phyloP scores from a whole-genome alignment of 1,139 yeast genomes.

The Pichia kudriavzevii region DNA sequence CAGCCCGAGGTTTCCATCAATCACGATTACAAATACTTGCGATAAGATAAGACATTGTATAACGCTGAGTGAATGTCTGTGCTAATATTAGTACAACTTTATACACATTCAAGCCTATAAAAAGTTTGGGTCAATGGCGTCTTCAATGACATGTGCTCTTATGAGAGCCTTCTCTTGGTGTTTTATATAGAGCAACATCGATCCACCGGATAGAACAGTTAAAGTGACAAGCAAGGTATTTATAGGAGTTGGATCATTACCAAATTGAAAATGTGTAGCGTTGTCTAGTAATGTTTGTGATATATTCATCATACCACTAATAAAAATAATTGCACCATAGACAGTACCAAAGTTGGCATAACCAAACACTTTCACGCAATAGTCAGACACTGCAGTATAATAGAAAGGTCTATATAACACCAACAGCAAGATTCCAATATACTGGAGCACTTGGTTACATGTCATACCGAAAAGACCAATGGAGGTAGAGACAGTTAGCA shows the following conservation, averaged over 20 bases:
- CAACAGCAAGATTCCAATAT: conserved; percentile 57
- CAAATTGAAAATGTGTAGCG: conserved; percentile 56
- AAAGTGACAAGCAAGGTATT: conserved; percentile 46
- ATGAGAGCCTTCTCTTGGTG: conserved; percentile 35
- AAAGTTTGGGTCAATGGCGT: too few species aligned
- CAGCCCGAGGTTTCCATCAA: too few species aligned
- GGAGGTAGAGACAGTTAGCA: conserved; percentile 45
- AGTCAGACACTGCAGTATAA: conserved; percentile 87
- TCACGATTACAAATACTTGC: too few species aligned
- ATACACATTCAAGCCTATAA: too few species aligned
- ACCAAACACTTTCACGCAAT: conserved; percentile 88
- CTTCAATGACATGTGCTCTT: conserved; percentile 50
- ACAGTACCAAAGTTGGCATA: conserved; percentile 81
- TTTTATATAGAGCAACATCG: conserved; percentile 46
- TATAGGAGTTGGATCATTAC: conserved; percentile 73
- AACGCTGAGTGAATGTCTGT: too few species aligned
- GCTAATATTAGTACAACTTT: too few species aligned
- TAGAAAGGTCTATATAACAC: conserved; percentile 89
- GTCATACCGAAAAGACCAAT: conserved; percentile 67
- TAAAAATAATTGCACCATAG: conserved; percentile 76
- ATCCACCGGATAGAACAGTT: conserved; percentile 48
- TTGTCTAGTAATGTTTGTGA: conserved; percentile 63
- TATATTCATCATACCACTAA: conserved; percentile 72
- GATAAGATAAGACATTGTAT: too few species aligned
- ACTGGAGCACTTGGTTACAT: conserved; percentile 43